Evolutionary conservation across 768 basidiomycete species (phyloP).

Genomic region (Dendrothele bispora): DNA sequence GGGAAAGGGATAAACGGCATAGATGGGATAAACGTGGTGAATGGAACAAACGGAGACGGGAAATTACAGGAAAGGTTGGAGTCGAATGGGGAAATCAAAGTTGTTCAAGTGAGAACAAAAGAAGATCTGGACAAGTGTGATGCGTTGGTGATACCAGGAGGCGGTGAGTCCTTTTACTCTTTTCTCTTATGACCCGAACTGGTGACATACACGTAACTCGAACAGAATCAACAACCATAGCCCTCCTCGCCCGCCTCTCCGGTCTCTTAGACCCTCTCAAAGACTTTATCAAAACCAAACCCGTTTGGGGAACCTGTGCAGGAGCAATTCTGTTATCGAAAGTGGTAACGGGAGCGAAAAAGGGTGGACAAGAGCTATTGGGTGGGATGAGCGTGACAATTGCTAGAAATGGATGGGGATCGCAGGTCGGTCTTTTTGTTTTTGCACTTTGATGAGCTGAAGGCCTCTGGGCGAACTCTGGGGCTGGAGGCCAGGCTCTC

Average conservation of each 20-base stretch:
- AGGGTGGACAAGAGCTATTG: constrained; percentile 84
- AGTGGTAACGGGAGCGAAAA: constrained; percentile 73
- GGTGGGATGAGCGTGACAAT: constrained; percentile 80
- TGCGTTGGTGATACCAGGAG: constrained; percentile 91
- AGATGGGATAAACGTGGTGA: too few species aligned
- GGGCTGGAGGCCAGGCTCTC: too few species aligned
- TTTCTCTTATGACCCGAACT: too few species aligned
- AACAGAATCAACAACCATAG: constrained; percentile 93
- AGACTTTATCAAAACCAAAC: constrained; percentile 67
- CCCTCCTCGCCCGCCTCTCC: constrained; percentile 65
- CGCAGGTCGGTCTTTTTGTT: constrained; percentile 57
- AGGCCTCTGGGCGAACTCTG: too few species aligned
- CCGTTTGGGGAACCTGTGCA: constrained; percentile 95
- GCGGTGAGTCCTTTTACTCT: constrained; percentile 47
- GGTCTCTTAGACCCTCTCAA: constrained; percentile 82
- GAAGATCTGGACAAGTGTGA: constrained; percentile 77
- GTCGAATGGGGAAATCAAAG: constrained; percentile 41
- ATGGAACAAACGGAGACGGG: too few species aligned
- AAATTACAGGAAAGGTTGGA: constrained; percentile 59
- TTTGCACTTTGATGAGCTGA: not conserved
- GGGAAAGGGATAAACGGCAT: too few species aligned
- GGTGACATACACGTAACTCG: too few species aligned
- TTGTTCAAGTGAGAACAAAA: constrained; percentile 66
- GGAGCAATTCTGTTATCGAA: constrained; percentile 89
- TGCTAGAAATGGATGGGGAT: constrained; percentile 91